Evolutionary conservation across 2,329 filamentous ascomycete species (phyloP), one percentile per base, ranked within the genome.

Genomic region (Colletotrichum noveboracense): DNA sequence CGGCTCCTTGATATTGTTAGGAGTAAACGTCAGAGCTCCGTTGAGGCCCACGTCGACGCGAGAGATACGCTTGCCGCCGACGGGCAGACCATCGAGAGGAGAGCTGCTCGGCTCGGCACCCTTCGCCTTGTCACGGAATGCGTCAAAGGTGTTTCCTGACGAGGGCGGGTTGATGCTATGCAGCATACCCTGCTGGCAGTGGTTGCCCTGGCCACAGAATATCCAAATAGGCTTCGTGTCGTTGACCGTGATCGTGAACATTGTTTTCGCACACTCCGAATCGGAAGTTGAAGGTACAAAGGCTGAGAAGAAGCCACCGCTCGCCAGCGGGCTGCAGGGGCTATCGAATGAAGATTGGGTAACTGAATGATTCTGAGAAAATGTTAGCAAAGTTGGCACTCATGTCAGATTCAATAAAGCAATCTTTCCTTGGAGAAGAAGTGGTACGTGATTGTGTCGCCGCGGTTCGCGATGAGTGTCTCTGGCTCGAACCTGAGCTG

Each of bases 211-310:
- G 21, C 81, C 83, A 81, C 88, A 90, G 78, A 89, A 90, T 74
- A 87, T 84, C 87, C 87, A 90, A 21, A 88, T 83, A 6, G 88
- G 86, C 74, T 86, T 85, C 5, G 85, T 86, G 77, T 88, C 83
- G 48, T 86, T 85, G 58, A 90, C 79, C 3, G 82, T 84, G 74
- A 89, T 85, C 34, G 85, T 86, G 80, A 87, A 90, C 9, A 84
- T 82, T 1, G 84, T 85, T 16, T 81, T 79, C 4, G 82, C 79
- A 7, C 80, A 12, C 7, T 18, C 81, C 1, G 78, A 78, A 38
- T 85, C 83, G 5, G 80, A 80, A 10, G 74, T 56, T 8, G 80
- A 83, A 0, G 85, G 84, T 34, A 84, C 83, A 75, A 86, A 86
- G 52, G 84, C 87, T 1, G 85, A 87, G 80, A 86, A 88, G 80